Conservation (phyloP, 1,139 yeast genomes). For the Diutina scorzettiae region DNA sequence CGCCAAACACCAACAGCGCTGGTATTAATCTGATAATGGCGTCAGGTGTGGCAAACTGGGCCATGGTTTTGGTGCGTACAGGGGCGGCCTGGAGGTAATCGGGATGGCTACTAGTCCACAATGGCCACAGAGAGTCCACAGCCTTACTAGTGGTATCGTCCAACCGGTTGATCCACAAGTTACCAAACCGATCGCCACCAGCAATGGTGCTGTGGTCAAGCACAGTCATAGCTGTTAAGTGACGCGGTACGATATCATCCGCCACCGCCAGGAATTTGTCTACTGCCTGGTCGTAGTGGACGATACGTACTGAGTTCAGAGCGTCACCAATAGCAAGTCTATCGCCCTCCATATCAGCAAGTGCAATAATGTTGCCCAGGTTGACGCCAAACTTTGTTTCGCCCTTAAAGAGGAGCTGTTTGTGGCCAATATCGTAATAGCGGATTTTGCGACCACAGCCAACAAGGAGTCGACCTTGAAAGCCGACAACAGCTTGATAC, state of each 20-base stretch:
- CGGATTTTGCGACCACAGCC: conserved; percentile 46
- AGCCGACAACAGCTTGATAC: conserved; percentile 29
- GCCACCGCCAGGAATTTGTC: conserved; percentile 51
- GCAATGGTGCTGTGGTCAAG: conserved; percentile 68
- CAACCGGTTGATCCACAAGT: conserved; percentile 54
- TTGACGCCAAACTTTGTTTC: conserved; percentile 14
- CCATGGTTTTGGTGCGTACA: background rate
- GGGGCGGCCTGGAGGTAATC: conserved; percentile 59
- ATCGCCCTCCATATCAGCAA: conserved; percentile 40
- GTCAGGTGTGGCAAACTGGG: background rate
- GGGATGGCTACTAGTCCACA: background rate
- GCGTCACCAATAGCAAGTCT: conserved; percentile 60
- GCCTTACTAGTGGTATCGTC: conserved; percentile 32
- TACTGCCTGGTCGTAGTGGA: conserved; percentile 38
- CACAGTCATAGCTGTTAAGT: conserved; percentile 44
- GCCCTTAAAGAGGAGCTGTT: conserved; percentile 64
- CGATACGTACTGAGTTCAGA: conserved; percentile 47
- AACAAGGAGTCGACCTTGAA: conserved; percentile 51
- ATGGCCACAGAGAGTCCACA: conserved; percentile 19
- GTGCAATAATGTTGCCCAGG: conserved; percentile 27
- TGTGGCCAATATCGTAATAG: conserved; percentile 64
- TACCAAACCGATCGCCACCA: conserved; percentile 90
- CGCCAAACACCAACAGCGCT: conserved; percentile 49
- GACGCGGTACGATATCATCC: conserved; percentile 60
- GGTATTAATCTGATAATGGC: background rate